Evolutionary conservation across 1,284 basidiomycete genomes (phyloP), one percentile per base, ranked within the genome.

Genomic region (Megacollybia platyphylla): DNA sequence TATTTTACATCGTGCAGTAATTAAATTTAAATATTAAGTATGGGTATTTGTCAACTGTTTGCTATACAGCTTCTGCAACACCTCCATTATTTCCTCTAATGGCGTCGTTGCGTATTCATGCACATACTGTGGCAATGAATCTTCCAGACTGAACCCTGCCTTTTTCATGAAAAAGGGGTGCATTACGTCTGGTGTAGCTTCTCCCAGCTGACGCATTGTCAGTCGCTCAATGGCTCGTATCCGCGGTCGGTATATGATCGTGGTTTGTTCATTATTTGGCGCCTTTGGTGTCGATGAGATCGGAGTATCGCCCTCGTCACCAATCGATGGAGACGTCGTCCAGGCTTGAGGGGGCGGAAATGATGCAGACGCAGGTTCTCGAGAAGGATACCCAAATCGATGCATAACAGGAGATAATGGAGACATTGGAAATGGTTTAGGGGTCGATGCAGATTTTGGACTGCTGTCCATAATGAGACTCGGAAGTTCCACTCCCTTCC

Each of bases 151-250:
- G 58, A 86, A 80, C 1, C 85, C 84, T 27, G 87, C 80, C 54
- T 77, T 84, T 53, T 87, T 86, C 73, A 81, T 81, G 61, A 87
- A 85, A 59, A 87, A 86, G 32, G 87, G 75, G 64, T 84, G 82
- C 85, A 81, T 87, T 7, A 89, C 84, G 53, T 89, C 85, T 2
- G 85, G 85, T 0, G 88, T 90, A 10, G 83, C 86, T 57, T 90
- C 85, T 29, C 89, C 89, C 7, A 92, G 65, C 55, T 89, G 84
- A 38, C 81, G 73, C 70, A 92, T 80, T 24, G 81, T 85, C 42
- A 87, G 56, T 17, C 82, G 72, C 53, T 87, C 79, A 50, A 87
- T 86, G 43, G 69, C 67, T 34, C 84, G 68, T 18, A 62, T 60
- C 8, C 66, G 65, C 4, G 70, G 68, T 43, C 60, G 57, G 54